Percentiles rank a stretch among this genome's conserved stretches.
These are phyloP conservation scores for Trichoderma lentiforme DNA, from an alignment of 2,329 filamentous ascomycete genomes.

Conservation along the genomic window DNA sequence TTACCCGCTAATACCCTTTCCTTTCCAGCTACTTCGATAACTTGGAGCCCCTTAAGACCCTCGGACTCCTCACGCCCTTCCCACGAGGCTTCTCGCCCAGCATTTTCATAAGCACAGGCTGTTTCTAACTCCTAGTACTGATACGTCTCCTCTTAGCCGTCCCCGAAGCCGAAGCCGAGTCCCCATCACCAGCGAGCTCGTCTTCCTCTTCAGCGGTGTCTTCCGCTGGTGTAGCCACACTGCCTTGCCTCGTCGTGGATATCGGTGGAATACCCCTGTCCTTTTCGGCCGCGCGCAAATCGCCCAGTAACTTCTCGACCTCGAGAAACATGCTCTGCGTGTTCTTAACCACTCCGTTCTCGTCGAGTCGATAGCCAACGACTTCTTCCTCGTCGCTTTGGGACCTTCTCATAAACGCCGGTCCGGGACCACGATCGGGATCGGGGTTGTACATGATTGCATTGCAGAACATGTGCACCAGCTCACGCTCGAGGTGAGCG, in stretches of 20 bases:
- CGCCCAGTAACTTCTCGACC: slow-evolving; percentile 73
- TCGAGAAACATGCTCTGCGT: slow-evolving; percentile 86
- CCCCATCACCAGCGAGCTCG: slow-evolving; percentile 43
- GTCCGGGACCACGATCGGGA: slow-evolving; percentile 66
- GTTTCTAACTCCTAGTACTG: slow-evolving; percentile 33
- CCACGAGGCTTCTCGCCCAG: neutral
- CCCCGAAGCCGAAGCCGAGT: slow-evolving; percentile 29
- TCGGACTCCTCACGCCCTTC: neutral
- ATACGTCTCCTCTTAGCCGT: slow-evolving; percentile 38
- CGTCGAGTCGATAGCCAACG: slow-evolving; percentile 65
- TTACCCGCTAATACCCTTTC: neutral
- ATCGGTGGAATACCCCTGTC: slow-evolving; percentile 40
- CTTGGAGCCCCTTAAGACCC: neutral
- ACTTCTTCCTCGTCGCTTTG: slow-evolving; percentile 45
- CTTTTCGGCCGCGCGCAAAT: slow-evolving; percentile 71
- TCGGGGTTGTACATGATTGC: slow-evolving; percentile 98
- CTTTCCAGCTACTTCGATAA: neutral
- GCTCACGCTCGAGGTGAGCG: slow-evolving; percentile 84
- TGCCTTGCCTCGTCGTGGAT: slow-evolving; percentile 34
- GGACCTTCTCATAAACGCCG: slow-evolving; percentile 52
- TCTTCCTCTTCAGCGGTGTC: slow-evolving; percentile 50
- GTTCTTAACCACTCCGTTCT: slow-evolving; percentile 84
- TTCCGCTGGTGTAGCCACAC: slow-evolving; percentile 42
- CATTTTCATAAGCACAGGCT: slow-evolving; percentile 12
- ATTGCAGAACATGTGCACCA: slow-evolving; percentile 96